Conservation (phyloP, 2,329 filamentous ascomycete genomes). For the Paecilomyces variotii region DNA sequence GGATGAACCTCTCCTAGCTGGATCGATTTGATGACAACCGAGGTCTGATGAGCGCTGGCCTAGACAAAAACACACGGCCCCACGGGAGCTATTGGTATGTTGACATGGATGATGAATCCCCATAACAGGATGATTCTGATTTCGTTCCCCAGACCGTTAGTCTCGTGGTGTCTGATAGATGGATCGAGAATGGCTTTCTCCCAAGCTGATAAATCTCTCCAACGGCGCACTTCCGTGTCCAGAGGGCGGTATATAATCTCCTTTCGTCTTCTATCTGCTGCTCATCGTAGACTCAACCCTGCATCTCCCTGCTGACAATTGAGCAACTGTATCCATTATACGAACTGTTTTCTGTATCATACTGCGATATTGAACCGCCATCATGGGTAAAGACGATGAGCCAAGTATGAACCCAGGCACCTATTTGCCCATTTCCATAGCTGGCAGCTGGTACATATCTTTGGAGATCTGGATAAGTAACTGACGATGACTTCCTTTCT, state of each 20-base stretch:
- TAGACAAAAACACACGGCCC: background rate
- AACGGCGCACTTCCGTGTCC: background rate
- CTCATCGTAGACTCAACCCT: background rate
- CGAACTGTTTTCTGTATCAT: background rate
- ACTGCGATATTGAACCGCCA: conserved; percentile 7
- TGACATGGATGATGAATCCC: background rate
- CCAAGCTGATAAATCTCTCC: background rate
- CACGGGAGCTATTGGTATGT: background rate
- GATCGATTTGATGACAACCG: no score
- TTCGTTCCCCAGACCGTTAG: background rate
- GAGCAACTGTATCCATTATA: background rate
- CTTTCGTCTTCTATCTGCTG: background rate
- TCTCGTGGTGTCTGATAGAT: background rate
- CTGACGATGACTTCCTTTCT: conserved; percentile 3
- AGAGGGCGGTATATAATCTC: background rate
- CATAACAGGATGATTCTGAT: background rate
- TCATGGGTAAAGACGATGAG: conserved; percentile 31
- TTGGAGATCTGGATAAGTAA: background rate
- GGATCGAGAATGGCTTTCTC: background rate
- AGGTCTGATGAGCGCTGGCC: background rate
- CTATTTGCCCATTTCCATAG: background rate
- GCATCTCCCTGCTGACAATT: background rate
- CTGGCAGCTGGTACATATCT: background rate
- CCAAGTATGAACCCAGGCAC: conserved; percentile 14
- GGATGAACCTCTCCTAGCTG: no score